phyloP scores from a whole-genome alignment of 495 filamentous ascomycete genomes.

The Pyronema omphalodes region DNA sequence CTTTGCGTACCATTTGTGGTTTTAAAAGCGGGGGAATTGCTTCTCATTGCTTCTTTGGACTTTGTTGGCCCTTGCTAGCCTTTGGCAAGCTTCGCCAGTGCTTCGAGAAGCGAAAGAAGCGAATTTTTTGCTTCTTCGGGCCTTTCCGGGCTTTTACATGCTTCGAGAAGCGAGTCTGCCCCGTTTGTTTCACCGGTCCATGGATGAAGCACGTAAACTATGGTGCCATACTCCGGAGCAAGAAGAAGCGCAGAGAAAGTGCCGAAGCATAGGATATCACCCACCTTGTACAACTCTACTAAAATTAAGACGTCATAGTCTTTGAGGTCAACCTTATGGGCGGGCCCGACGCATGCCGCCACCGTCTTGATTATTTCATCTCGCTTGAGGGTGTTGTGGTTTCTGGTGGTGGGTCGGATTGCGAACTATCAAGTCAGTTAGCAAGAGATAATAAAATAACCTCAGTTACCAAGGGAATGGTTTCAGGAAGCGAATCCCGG shows the following conservation, averaged over 20 bases:
- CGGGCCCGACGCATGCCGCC: constrained; percentile 44
- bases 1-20: constrained; percentile 1
- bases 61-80: too few species aligned
- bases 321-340: constrained; percentile 68
- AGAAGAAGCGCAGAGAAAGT: background rate
- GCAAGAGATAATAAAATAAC: too few species aligned
- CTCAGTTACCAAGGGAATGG: background rate
- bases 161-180: too few species aligned
- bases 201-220: too few species aligned
- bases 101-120: too few species aligned
- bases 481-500: constrained; percentile 13
- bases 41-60: too few species aligned
- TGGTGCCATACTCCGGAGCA: too few species aligned
- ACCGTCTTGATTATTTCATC: constrained; percentile 62
- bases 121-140: too few species aligned
- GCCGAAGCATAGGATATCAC: constrained; percentile 15
- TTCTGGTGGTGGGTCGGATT: constrained; percentile 67
- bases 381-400: constrained; percentile 56
- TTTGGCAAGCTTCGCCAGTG: too few species aligned
- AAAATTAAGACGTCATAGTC: constrained; percentile 70
- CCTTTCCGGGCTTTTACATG: too few species aligned
- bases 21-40: background rate
- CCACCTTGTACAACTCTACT: constrained; percentile 75
- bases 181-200: too few species aligned
- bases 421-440: constrained; percentile 44